Conservation (phyloP, 2,329 filamentous ascomycete species). For the Botrytis tulipae region DNA sequence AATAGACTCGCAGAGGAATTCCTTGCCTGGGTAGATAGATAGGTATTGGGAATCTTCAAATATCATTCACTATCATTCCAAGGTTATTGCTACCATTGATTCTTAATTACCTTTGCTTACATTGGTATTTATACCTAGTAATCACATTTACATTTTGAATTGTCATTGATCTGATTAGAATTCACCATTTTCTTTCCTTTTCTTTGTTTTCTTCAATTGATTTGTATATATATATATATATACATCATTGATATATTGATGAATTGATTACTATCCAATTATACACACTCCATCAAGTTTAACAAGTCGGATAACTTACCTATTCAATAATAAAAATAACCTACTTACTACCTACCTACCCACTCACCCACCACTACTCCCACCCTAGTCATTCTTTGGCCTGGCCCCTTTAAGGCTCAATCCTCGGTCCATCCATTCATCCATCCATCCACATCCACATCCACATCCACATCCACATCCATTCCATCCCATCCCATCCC, state of each 20-base stretch:
- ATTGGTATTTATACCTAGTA: background rate
- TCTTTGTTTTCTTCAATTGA: background rate
- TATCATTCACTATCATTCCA: too few species aligned
- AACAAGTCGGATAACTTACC: too few species aligned
- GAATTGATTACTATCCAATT: background rate
- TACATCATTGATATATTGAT: background rate
- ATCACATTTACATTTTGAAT: background rate
- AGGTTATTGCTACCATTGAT: background rate
- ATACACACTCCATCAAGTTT: background rate
- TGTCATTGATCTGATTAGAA: background rate
- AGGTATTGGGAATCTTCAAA: background rate
- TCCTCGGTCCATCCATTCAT: background rate
- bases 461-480: background rate
- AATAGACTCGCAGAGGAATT: background rate
- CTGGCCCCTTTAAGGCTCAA: slow-evolving; percentile 11
- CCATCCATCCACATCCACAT: background rate
- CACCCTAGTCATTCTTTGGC: background rate
- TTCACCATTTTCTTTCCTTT: background rate
- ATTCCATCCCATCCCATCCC: background rate
- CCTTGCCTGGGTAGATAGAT: background rate
- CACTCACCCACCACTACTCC: background rate
- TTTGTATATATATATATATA: background rate
- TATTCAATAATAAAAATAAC: background rate
- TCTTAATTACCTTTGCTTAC: too few species aligned
- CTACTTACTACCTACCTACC: background rate